phyloP scores from a whole-genome alignment of 2,329 filamentous ascomycete species.

The Magnaporthales sp. region DNA sequence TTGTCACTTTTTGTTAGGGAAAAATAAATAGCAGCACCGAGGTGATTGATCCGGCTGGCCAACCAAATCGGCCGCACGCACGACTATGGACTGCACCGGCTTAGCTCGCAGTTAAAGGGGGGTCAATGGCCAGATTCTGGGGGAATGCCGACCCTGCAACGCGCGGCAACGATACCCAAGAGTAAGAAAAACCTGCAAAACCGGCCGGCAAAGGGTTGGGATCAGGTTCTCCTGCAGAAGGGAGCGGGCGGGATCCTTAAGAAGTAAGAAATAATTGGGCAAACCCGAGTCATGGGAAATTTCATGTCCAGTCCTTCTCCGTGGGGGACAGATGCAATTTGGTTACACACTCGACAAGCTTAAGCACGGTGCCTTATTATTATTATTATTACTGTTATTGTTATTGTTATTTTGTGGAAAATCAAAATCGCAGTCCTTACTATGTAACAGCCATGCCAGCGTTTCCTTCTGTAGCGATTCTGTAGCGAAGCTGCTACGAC shows the following conservation, averaged over 20 bases:
- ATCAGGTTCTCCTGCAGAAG: background rate
- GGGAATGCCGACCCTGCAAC: background rate
- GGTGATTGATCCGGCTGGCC: background rate
- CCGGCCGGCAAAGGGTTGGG: background rate
- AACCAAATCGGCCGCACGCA: background rate
- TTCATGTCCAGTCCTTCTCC: background rate
- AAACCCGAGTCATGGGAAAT: background rate
- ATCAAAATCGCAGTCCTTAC: background rate
- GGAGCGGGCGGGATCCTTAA: background rate
- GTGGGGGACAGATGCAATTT: background rate
- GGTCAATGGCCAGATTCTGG: background rate
- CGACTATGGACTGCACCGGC: background rate
- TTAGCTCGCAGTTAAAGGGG: background rate
- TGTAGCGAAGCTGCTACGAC: no score
- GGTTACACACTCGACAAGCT: background rate
- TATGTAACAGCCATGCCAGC: background rate
- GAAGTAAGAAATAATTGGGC: background rate
- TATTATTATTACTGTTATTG: no score
- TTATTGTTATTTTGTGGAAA: background rate
- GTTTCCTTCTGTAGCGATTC: background rate
- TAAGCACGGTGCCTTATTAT: background rate
- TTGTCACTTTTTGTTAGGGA: background rate
- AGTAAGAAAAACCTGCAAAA: background rate
- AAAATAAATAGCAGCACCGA: background rate
- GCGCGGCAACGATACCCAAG: background rate